These are phyloP conservation scores for Diutina sp. DNA, from an alignment of 1,139 yeast genomes.

Conservation along the genomic window DNA sequence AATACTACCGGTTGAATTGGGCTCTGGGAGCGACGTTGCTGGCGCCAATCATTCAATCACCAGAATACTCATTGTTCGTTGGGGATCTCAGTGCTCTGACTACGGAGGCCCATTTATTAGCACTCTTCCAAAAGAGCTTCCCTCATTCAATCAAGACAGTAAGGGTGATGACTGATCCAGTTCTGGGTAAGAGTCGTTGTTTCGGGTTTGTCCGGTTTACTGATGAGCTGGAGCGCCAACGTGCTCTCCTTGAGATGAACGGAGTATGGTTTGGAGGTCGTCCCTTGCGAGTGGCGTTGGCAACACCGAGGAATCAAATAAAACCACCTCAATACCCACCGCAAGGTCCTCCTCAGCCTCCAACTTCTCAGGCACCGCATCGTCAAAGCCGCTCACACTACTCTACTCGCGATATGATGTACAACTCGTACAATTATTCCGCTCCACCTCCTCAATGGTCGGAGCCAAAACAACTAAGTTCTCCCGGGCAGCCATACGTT, in stretches of 20 bases:
- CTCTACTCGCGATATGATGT: constrained; percentile 2
- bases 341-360: background rate
- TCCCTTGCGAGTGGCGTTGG: constrained; percentile 60
- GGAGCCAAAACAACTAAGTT: background rate
- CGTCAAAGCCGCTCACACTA: constrained; percentile 1
- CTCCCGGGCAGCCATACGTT: constrained; percentile 18
- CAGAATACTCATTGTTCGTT: constrained; percentile 59
- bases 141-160: constrained; percentile 53
- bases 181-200: constrained; percentile 60
- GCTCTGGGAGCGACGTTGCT: constrained; percentile 51
- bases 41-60: constrained; percentile 37
- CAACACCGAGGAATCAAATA: constrained; percentile 36
- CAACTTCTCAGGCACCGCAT: background rate
- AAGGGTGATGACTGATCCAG: constrained; percentile 65
- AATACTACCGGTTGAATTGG: constrained; percentile 60
- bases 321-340: background rate
- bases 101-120: constrained; percentile 55
- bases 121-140: constrained; percentile 52
- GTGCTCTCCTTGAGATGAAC: constrained; percentile 60
- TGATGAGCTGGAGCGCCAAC: constrained; percentile 47
- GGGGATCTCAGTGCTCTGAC: constrained; percentile 68
- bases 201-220: constrained; percentile 67
- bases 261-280: constrained; percentile 67
- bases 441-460: background rate
- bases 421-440: background rate